Evolutionary conservation across 1,284 basidiomycete species (phyloP).

Genomic region (Xerocomus amazonicus): DNA sequence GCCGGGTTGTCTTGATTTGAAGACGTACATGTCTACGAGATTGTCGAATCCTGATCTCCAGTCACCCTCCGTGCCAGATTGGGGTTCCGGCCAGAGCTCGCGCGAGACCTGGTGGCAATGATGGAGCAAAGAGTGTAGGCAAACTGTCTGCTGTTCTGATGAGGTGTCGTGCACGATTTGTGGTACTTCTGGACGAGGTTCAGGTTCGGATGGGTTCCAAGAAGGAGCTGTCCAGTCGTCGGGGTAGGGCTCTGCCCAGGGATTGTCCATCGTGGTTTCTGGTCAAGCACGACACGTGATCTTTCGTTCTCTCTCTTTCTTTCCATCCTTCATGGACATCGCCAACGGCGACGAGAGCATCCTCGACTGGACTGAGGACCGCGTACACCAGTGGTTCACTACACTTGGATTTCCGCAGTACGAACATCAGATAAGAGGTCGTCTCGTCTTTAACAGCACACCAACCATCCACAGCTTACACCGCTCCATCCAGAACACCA

Average conservation of each 20-base stretch:
- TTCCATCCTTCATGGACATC: slow-evolving; percentile 32
- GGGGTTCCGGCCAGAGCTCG: slow-evolving; percentile 46
- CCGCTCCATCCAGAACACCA: slow-evolving; percentile 64
- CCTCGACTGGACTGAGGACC: slow-evolving; percentile 78
- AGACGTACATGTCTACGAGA: slow-evolving; percentile 55
- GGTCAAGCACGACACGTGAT: slow-evolving; percentile 16
- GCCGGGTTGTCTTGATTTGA: not conserved
- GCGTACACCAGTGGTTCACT: slow-evolving; percentile 74
- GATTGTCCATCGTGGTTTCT: slow-evolving; percentile 51
- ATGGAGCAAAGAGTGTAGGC: slow-evolving; percentile 52
- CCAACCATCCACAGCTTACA: slow-evolving; percentile 5
- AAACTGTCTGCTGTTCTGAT: slow-evolving; percentile 57
- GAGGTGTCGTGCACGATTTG: slow-evolving; percentile 14
- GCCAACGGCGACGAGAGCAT: slow-evolving; percentile 45
- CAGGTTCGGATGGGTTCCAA: too few species aligned
- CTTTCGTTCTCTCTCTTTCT: slow-evolving; percentile 12
- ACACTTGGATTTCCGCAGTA: slow-evolving; percentile 80
- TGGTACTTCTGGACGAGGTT: too few species aligned
- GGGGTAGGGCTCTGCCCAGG: slow-evolving; percentile 44
- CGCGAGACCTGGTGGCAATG: slow-evolving; percentile 48
- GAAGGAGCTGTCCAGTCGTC: slow-evolving; percentile 7
- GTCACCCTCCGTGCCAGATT: slow-evolving; percentile 24
- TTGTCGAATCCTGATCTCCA: slow-evolving; percentile 44
- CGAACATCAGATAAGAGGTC: slow-evolving; percentile 67
- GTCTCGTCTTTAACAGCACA: slow-evolving; percentile 23